Base-by-base conservation (phyloP, 148 eudicot species). In the Silene latifolia region DNA sequence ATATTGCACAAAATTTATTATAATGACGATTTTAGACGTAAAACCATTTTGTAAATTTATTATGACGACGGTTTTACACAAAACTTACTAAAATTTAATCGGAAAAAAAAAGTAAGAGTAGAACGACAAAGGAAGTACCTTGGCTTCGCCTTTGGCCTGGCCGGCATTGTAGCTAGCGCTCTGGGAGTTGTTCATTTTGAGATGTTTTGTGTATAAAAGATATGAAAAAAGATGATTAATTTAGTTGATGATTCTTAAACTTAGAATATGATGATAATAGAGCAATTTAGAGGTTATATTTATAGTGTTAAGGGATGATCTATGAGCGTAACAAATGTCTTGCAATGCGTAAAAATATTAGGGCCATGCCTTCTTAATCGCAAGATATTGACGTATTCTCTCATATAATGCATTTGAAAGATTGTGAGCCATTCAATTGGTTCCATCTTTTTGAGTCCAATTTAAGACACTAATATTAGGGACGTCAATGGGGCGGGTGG, bases 61-160 rank as follows among this genome's bases (percentile, higher is more conserved):
- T 35, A 35, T 35, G 42, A 35, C 6, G 7, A 35, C 42, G 7
- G 42, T 5, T 4, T 35, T 3, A 35, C 42, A 2, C 42, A 58
- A 19, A 18, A 19, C 62, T 9, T 8, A 13, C 14, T 3, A 4
- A 59, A 59, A 59, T 59, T 59, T n/a, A 59, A 59, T 4, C 3
- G 0, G 42, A 59, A 60, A 19, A 5, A 6, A n/a, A 0, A 57
- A 57, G 4, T 17, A 57, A 1, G 0, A 60, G 27, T 6, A 39
- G n/a, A 19, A 8, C 32, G 62, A 9, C 6, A 59, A 5, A 0
- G 18, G 15, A 24, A 4, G 10, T 70, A 82, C 85, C 82, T 79
- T 65, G 72, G 79, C 62, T 14, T 82, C 74, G 72, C 81, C 87
- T 74, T 79, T 79, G 81, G 87, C 73, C 72, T 84, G 72, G 21